Conservation (phyloP, 2,329 filamentous ascomycete genomes). For the Rhinocladiella mackenziei region DNA sequence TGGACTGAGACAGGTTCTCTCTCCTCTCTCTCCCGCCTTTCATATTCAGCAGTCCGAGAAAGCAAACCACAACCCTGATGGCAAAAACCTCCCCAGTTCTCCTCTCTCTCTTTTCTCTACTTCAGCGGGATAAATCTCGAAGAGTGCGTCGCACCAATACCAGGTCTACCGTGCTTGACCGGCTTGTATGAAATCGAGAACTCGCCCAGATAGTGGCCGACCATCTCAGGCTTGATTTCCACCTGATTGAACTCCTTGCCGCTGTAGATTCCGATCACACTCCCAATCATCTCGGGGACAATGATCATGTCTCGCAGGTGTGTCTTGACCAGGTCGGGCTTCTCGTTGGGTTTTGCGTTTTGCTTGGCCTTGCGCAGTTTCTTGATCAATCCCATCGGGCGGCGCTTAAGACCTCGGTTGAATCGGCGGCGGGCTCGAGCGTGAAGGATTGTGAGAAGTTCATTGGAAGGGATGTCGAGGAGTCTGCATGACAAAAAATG, state of each 20-base stretch:
- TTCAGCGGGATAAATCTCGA: conserved; percentile 99
- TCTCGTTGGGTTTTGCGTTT: conserved; percentile 99
- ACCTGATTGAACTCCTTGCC: conserved; percentile 99
- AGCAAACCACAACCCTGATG: neutral
- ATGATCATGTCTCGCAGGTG: conserved; percentile 99
- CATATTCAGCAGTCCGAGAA: too few relatives aligned
- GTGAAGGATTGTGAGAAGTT: conserved; percentile 99
- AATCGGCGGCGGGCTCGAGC: conserved; percentile 97
- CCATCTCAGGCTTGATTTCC: conserved; percentile 99
- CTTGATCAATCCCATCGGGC: conserved; percentile 99
- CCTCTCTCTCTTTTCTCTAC: conserved; percentile 50
- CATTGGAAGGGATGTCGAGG: conserved; percentile 95
- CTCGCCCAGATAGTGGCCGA: conserved; percentile 98
- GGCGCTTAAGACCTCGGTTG: conserved; percentile 99
- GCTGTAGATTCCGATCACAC: conserved; percentile 98
- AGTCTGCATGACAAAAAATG: conserved; percentile 58
- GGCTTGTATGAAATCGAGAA: conserved; percentile 99
- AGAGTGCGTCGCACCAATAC: conserved; percentile 99
- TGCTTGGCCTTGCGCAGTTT: conserved; percentile 99
- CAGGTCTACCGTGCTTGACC: conserved; percentile 99
- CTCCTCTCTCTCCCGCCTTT: too few relatives aligned
- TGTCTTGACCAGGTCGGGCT: conserved; percentile 98
- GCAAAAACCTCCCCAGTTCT: neutral
- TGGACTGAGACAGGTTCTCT: too few relatives aligned
- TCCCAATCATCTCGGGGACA: conserved; percentile 99